Conservation (phyloP, 305 asterid species). For the Fraxinus platypoda region DNA sequence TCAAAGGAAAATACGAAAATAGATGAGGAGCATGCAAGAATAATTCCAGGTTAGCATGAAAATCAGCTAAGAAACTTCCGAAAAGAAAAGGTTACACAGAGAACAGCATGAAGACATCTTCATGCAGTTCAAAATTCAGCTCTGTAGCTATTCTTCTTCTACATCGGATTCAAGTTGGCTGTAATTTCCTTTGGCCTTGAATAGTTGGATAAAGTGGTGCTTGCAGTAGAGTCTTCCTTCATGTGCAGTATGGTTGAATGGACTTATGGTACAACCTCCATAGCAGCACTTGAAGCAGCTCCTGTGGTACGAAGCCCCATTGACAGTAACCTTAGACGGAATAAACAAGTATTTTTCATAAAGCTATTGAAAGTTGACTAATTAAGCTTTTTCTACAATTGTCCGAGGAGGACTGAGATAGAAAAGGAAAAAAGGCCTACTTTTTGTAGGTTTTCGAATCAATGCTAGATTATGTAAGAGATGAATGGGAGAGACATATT, state of each 20-base stretch:
- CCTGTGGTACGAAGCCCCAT: conserved; percentile 64
- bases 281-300: conserved; percentile 71
- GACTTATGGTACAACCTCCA: conserved; percentile 83
- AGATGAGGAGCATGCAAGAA: background rate
- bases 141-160: conserved; percentile 27
- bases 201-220: conserved; percentile 53
- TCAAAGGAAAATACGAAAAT: background rate
- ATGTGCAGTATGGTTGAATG: conserved; percentile 67
- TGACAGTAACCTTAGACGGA: conserved; percentile 45
- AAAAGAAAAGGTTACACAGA: background rate
- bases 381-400: background rate
- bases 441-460: background rate
- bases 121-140: conserved; percentile 12
- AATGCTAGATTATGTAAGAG: background rate
- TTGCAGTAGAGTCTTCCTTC: conserved; percentile 67
- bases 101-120: background rate
- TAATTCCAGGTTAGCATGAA: background rate
- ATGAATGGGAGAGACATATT: background rate
- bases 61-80: background rate
- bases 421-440: background rate
- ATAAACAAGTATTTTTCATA: background rate
- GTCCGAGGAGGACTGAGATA: background rate
- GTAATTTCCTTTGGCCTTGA: conserved; percentile 55
- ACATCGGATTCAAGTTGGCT: conserved; percentile 53
- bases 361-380: background rate